Evolutionary conservation across 23 red algal genomes (phyloP).

Genomic region (Gracilaria gracilis): DNA sequence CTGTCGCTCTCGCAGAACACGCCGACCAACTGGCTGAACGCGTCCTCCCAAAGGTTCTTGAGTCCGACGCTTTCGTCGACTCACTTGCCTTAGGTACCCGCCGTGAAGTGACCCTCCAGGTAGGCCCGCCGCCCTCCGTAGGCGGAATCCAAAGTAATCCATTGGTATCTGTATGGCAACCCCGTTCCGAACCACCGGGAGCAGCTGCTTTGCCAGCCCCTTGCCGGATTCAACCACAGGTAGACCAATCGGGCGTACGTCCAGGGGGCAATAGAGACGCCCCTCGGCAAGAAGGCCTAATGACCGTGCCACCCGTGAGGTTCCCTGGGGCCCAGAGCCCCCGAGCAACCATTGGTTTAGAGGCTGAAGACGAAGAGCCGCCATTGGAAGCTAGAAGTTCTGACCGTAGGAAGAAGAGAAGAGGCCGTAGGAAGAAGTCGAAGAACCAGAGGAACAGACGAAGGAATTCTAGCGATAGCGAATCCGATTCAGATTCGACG

Average conservation of each 20-base stretch:
- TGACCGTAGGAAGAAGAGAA: conserved; percentile 23
- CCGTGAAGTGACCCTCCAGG: not conserved
- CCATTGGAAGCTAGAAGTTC: not conserved
- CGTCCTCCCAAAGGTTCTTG: not conserved
- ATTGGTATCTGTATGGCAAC: not conserved
- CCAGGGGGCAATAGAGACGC: not conserved
- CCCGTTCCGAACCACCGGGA: not conserved
- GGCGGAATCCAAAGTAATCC: not conserved
- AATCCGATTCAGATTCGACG: conserved; percentile 1
- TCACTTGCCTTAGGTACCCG: not conserved
- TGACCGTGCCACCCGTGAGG: not conserved
- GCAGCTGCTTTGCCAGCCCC: not conserved
- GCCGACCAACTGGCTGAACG: conserved; percentile 8
- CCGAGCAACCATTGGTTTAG: not conserved
- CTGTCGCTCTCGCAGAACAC: not conserved
- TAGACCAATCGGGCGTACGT: not conserved
- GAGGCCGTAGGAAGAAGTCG: not conserved
- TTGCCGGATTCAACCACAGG: not conserved
- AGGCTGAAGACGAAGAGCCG: conserved; percentile 13
- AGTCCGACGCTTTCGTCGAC: not conserved
- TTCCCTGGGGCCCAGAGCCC: not conserved
- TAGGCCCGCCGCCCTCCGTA: not conserved
- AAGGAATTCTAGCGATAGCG: conserved; percentile 6
- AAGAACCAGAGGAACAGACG: conserved; percentile 14
- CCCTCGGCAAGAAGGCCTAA: not conserved